phyloP scores from a whole-genome alignment of 2,329 filamentous ascomycete species.

The Phialophora expanda region DNA sequence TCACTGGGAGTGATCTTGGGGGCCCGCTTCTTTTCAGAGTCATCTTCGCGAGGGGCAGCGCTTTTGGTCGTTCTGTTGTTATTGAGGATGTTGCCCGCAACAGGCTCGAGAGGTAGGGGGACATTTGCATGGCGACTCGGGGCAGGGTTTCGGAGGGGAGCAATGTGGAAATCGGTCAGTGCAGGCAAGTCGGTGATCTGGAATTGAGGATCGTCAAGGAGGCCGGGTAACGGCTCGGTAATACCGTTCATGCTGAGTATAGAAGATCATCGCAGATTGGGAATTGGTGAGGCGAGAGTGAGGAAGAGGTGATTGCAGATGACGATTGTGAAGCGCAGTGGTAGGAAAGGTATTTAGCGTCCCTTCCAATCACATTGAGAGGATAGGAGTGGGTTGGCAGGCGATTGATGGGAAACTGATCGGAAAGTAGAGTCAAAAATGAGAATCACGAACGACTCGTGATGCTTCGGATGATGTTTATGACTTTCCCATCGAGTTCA shows the following conservation, averaged over 20 bases:
- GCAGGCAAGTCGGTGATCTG: constrained; percentile 51
- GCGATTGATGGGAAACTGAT: neutral
- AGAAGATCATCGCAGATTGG: constrained; percentile 30
- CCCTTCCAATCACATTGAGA: neutral
- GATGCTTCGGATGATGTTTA: neutral
- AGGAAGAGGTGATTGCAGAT: neutral
- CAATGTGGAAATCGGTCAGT: constrained; percentile 51
- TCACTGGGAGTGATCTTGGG: constrained; percentile 37
- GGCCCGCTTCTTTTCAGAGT: constrained; percentile 27
- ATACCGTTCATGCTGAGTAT: constrained; percentile 39
- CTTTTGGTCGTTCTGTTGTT: constrained; percentile 39
- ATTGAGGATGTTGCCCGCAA: constrained; percentile 45
- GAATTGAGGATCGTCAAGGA: constrained; percentile 49
- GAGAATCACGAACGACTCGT: neutral
- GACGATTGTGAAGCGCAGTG: constrained; percentile 1
- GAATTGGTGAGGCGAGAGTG: neutral
- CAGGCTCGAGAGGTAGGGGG: constrained; percentile 54
- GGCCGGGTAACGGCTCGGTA: constrained; percentile 40
- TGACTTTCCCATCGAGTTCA: neutral
- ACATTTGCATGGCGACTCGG: constrained; percentile 49
- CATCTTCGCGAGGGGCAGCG: constrained; percentile 17
- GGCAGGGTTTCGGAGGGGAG: constrained; percentile 54
- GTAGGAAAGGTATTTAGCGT: constrained; percentile 5
- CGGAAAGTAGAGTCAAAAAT: neutral
- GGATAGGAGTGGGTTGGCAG: neutral